Conservation (phyloP, 306 rosid species). For the Quercus dentata region DNA sequence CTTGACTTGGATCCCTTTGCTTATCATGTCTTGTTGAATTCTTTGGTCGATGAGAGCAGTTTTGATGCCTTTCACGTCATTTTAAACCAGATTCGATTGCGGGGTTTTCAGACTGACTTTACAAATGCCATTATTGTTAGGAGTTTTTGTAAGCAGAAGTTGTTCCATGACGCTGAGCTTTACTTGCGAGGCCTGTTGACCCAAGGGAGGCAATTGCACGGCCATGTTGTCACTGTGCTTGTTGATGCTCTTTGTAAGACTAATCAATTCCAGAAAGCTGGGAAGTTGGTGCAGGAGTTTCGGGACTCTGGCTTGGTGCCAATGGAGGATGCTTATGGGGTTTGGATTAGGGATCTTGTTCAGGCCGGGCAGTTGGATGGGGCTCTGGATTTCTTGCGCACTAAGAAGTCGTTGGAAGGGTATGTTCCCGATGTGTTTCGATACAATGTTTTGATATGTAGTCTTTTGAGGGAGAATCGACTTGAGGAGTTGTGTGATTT, state of each 20-base stretch:
- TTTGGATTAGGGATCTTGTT: constrained; percentile 59
- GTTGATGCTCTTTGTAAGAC: constrained; percentile 52
- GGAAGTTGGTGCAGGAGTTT: constrained; percentile 47
- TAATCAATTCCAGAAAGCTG: constrained; percentile 43
- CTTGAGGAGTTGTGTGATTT: constrained; percentile 58
- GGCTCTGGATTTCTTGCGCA: constrained; percentile 53
- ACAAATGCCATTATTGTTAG: constrained; percentile 46
- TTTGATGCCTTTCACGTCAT: constrained; percentile 44
- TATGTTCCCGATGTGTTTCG: constrained; percentile 44
- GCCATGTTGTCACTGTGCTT: constrained; percentile 33
- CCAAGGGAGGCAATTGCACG: constrained; percentile 34
- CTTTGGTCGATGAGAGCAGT: constrained; percentile 49
- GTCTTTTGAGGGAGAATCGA: constrained; percentile 62
- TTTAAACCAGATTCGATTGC: constrained; percentile 41
- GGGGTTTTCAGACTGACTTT: constrained; percentile 43
- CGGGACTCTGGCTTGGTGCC: constrained; percentile 24
- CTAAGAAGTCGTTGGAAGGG: constrained; percentile 46
- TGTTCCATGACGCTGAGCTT: constrained; percentile 56
- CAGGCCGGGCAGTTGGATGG: constrained; percentile 48
- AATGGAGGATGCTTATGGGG: constrained; percentile 47
- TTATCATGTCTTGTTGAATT: constrained; percentile 59
- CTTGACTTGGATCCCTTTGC: constrained; percentile 50
- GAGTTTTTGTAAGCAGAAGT: constrained; percentile 47
- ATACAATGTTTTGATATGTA: constrained; percentile 56
- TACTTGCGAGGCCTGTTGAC: constrained; percentile 30